Evolutionary conservation across 23 red algal species (phyloP), one percentile per base, ranked within the genome.

Genomic region (Gracilaria caudata): DNA sequence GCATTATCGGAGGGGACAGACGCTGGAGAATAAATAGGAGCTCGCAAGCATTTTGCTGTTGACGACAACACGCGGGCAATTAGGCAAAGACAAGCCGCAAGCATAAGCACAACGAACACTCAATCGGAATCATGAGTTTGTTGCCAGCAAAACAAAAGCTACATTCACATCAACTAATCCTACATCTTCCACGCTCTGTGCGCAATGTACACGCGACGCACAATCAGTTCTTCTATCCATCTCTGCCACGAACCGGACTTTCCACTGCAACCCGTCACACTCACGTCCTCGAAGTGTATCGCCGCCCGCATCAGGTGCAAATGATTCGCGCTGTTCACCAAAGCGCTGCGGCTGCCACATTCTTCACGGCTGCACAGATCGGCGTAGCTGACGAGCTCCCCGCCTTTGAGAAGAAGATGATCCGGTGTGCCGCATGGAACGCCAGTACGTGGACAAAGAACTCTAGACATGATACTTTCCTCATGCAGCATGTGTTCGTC

Each of bases 221-320:
- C 57, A 60, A 60, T 4, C 21, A 60, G 3, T 11, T 60, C 57
- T 60, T 60, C 57, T 29, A 60, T 28, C 57, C 57, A 60, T 60
- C 57, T 60, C 57, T 60, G 57, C 57, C 57, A 60, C 21, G 57
- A 60, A 60, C 57, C 57, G 57, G 0, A 23, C 57, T 60, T 60
- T 60, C 57, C 57, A 29, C 57, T 60, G 57, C 57, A 60, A 8
- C 57, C 57, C 57, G 57, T 60, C 57, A 60, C 57, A 29, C 57
- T 60, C 23, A 60, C 2, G 23, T 29, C 57, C 57, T 60, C 57
- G 11, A 8, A 60, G 57, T 60, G 57, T 28, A 60, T 60, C 11
- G 57, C n/a, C 57, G 57, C 57, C 57, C 57, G 57, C 57, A 60
- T 60, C 57, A 60, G 57, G 23, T 28, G 57, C 57, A 60, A 60